Conservation (phyloP, 192 early-diverging fungal genomes). For the Coemansia sp. region DNA sequence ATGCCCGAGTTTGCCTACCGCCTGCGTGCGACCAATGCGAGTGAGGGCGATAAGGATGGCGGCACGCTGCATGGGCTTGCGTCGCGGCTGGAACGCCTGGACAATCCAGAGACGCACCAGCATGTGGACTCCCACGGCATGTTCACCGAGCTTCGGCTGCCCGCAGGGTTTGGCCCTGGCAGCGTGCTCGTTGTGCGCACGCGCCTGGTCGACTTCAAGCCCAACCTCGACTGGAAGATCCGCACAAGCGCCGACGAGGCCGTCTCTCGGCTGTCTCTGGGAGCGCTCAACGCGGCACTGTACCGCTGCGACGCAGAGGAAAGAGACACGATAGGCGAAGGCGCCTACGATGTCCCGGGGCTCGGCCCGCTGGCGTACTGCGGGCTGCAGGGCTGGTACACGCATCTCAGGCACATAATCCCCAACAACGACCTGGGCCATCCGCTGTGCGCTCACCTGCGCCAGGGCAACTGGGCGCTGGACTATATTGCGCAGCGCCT, state of each 20-base stretch:
- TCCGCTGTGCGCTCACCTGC: slow-evolving; percentile 84
- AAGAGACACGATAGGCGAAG: slow-evolving; percentile 72
- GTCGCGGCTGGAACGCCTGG: slow-evolving; percentile 54
- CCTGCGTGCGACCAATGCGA: too few species aligned
- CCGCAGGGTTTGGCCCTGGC: slow-evolving; percentile 77
- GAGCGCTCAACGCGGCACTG: slow-evolving; percentile 82
- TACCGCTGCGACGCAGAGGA: slow-evolving; percentile 90
- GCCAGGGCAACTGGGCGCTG: slow-evolving; percentile 86
- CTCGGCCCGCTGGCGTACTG: slow-evolving; percentile 80
- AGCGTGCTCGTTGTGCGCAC: slow-evolving; percentile 73
- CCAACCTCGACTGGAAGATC: slow-evolving; percentile 59
- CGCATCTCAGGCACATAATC: slow-evolving; percentile 74
- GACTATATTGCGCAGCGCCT: slow-evolving; percentile 84
- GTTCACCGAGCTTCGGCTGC: slow-evolving; percentile 62
- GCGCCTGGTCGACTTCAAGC: slow-evolving; percentile 53
- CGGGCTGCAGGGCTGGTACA: slow-evolving; percentile 90
- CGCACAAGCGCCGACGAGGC: slow-evolving; percentile 63
- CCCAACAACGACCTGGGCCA: slow-evolving; percentile 89
- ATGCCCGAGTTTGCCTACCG: slow-evolving; percentile 58
- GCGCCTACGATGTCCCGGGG: slow-evolving; percentile 86
- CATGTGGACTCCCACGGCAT: slow-evolving; percentile 54
- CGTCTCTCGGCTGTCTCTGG: slow-evolving; percentile 56
- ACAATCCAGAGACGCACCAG: slow-evolving; percentile 49
- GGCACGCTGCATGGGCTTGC: slow-evolving; percentile 62
- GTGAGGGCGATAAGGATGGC: slow-evolving; percentile 28